Evolutionary conservation across 116 monocot species (phyloP), one percentile per base, ranked within the genome.

Genomic region (Zostera marina): DNA sequence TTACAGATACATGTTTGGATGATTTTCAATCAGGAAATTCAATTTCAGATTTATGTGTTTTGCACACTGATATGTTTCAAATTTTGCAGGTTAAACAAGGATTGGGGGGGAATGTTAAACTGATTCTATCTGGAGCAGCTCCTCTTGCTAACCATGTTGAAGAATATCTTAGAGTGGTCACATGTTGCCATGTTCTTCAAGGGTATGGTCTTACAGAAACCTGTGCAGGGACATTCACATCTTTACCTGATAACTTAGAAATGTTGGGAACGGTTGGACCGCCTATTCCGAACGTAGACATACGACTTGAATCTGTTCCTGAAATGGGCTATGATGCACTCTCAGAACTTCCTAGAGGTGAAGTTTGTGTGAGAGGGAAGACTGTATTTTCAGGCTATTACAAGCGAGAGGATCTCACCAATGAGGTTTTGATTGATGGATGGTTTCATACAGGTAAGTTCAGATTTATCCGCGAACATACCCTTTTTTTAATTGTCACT

Each of bases 181-280:
- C 91, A 63, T 91, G 91, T 64, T 61, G 73, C 22, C 85, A 91
- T 74, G 91, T 91, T 72, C 53, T 85, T 23, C 91, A 91, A 72
- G 91, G 91, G 63, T 91, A 85, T 73, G 93, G 93, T 71, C 73
- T 93, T 19, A 93, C 93, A 1, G 88, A 93, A 68, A 79, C 88
- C 24, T 93, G 88, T 71, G 93, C 81, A 8, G 88, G 81, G 7
- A 79, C 93, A 53, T 87, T 87, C 72, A 77, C 84, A 9, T 88
- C 88, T 7, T 63, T 88, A 20, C 88, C 93, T n/a, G 75, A 93
- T 62, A 72, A 81, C 5, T 40, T 79, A 15, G 66, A 76, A 9
- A 93, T 88, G 93, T 70, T 93, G 42, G 93, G 88, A 45, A 84
- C 93, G 9, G 93, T 93, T 12, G 93, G 87, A 9, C 93, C 93